Percentiles rank a stretch among this genome's conserved stretches.
Conservation (phyloP, 495 filamentous ascomycete species). For the Daldinia vernicosa region DNA sequence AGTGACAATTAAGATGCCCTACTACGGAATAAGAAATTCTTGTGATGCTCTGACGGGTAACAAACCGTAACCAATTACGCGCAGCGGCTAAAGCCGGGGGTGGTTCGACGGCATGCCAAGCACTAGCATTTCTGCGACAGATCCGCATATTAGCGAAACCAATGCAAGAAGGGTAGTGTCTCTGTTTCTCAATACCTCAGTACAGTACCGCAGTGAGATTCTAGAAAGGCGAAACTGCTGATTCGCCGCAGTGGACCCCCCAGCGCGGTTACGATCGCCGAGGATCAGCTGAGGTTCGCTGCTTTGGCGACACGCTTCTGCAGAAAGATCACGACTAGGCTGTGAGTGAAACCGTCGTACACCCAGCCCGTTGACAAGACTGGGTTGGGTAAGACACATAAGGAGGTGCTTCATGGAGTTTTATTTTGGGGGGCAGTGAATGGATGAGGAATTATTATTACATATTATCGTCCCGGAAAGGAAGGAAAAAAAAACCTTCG, state of each 20-base stretch:
- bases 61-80: slow-evolving; percentile 24
- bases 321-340: slow-evolving; percentile 26
- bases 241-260: slow-evolving; percentile 28
- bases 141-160: slow-evolving; percentile 42
- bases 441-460: neutral
- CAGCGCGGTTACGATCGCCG: slow-evolving; percentile 41
- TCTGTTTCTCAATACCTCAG: neutral
- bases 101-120: slow-evolving; percentile 29
- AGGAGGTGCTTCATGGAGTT: neutral
- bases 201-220: slow-evolving; percentile 8
- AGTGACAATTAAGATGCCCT: neutral
- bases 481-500: neutral
- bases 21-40: neutral
- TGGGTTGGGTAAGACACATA: slow-evolving; percentile 1
- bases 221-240: slow-evolving; percentile 18
- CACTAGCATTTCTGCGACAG: slow-evolving; percentile 35
- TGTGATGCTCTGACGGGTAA: neutral
- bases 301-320: slow-evolving; percentile 12
- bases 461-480: neutral
- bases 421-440: neutral
- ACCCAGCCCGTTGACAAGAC: slow-evolving; percentile 3
- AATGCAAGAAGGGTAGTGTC: slow-evolving; percentile 26
- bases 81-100: slow-evolving; percentile 21
- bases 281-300: slow-evolving; percentile 36
- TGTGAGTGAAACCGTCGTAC: slow-evolving; percentile 29